A percentile compares a stretch with the other conserved stretches of the same genome.
Evolutionary conservation across 2,329 filamentous ascomycete species (phyloP).

Genomic region (Clarireedia homoeocarpa): DNA sequence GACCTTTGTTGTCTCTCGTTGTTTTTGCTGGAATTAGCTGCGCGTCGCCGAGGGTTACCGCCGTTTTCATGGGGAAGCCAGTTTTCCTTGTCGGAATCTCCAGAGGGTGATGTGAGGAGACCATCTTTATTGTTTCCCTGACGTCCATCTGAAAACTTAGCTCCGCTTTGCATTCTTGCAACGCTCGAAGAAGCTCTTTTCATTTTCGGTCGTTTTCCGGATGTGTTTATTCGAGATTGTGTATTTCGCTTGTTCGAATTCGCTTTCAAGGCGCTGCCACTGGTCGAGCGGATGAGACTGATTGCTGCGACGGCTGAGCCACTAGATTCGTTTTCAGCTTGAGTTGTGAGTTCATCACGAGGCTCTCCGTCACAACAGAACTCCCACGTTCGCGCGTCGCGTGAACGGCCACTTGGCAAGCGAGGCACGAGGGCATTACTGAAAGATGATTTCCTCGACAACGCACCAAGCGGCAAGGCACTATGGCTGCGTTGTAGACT

Average conservation of each 20-base stretch:
- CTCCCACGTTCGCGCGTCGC: constrained; percentile 85
- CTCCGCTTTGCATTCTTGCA: constrained; percentile 47
- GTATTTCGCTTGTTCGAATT: constrained; percentile 61
- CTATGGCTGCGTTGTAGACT: constrained; percentile 65
- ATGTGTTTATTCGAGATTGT: constrained; percentile 27
- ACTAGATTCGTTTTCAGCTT: constrained; percentile 71
- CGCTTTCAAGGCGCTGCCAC: constrained; percentile 42
- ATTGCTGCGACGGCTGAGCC: constrained; percentile 78
- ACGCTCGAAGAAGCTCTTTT: constrained; percentile 53
- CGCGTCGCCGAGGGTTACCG: constrained; percentile 31
- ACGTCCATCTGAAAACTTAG: constrained; percentile 21
- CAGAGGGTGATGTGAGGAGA: constrained; percentile 41
- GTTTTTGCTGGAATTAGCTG: constrained; percentile 24
- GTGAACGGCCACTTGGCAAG: constrained; percentile 64
- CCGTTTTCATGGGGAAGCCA: constrained; percentile 55
- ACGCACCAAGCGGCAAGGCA: constrained; percentile 50
- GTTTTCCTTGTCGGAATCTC: constrained; percentile 94
- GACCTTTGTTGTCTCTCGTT: constrained; percentile 15
- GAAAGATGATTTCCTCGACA: constrained; percentile 44
- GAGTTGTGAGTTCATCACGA: constrained; percentile 70
- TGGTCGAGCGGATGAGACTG: constrained; percentile 67
- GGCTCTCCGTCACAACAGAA: constrained; percentile 78
- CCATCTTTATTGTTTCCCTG: constrained; percentile 29
- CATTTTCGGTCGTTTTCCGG: constrained; percentile 54
- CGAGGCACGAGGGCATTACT: constrained; percentile 36